Conservation (phyloP, 2,329 filamentous ascomycete species). For the Tolypocladium tropicale region DNA sequence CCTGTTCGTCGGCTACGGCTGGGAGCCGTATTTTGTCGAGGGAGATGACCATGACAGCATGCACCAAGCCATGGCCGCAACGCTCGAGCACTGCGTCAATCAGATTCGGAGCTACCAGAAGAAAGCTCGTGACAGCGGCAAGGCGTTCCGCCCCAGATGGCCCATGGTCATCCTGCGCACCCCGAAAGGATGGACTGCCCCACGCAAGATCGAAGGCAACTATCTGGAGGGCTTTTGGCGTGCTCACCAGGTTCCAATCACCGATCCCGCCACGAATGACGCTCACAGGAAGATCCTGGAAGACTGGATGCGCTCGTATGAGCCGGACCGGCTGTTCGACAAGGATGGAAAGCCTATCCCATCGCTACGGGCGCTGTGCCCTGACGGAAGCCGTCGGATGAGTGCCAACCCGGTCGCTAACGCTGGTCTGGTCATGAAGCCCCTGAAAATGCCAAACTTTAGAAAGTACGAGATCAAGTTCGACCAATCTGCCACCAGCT, state of each 20-base stretch:
- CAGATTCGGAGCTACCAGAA: slow-evolving; percentile 63
- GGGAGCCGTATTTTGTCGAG: slow-evolving; percentile 72
- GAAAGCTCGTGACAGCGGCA: slow-evolving; percentile 58
- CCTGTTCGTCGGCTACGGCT: slow-evolving; percentile 66
- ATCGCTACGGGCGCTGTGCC: slow-evolving; percentile 55
- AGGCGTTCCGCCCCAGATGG: slow-evolving; percentile 62
- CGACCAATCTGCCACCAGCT: slow-evolving; percentile 46
- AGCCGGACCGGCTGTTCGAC: slow-evolving; percentile 62
- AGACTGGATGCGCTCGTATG: slow-evolving; percentile 67
- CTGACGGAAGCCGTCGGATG: slow-evolving; percentile 58
- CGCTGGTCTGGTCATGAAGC: slow-evolving; percentile 56
- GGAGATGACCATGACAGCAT: slow-evolving; percentile 63
- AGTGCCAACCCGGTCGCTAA: slow-evolving; percentile 69
- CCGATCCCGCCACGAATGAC: slow-evolving; percentile 56
- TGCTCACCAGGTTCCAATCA: slow-evolving; percentile 67
- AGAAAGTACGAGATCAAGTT: slow-evolving; percentile 54
- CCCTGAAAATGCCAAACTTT: slow-evolving; percentile 61
- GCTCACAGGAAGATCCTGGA: slow-evolving; percentile 59
- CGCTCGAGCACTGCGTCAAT: slow-evolving; percentile 59
- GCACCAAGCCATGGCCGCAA: slow-evolving; percentile 75
- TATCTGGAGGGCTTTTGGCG: slow-evolving; percentile 70
- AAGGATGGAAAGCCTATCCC: slow-evolving; percentile 51
- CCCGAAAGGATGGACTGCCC: slow-evolving; percentile 73
- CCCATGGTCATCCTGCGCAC: slow-evolving; percentile 70
- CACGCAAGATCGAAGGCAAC: slow-evolving; percentile 59